A percentile compares a stretch with the other conserved stretches of the same genome.
These are phyloP conservation scores for Pichia sp. DNA, from an alignment of 1,139 yeast genomes.

Conservation along the genomic window DNA sequence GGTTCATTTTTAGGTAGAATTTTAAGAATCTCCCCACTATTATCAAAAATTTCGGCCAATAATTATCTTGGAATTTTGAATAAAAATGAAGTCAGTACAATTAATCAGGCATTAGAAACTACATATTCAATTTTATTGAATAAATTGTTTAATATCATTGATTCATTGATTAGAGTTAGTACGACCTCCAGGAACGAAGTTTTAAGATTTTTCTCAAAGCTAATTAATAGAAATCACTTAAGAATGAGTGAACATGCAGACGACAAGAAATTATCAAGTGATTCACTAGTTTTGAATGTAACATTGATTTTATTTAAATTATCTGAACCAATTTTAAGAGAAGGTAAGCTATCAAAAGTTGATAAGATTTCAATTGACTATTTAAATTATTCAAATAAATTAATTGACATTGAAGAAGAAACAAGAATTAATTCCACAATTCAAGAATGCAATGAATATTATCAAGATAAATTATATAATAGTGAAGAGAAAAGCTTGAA, in stretches of 20 bases:
- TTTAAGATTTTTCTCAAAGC: conserved; percentile 60
- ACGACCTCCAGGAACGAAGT: conserved; percentile 55
- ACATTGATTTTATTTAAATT: conserved; percentile 61
- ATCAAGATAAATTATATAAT: conserved; percentile 22
- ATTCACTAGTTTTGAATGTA: conserved; percentile 78
- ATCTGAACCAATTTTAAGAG: conserved; percentile 78
- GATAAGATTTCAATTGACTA: conserved; percentile 72
- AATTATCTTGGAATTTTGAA: conserved; percentile 39
- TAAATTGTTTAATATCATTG: conserved; percentile 60
- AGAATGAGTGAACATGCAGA: conserved; percentile 85
- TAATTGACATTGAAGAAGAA: conserved; percentile 69
- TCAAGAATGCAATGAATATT: conserved; percentile 59
- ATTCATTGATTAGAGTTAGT: conserved; percentile 75
- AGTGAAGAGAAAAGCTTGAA: conserved; percentile 38
- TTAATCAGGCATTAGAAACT: conserved; percentile 51
- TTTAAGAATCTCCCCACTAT: conserved; percentile 67
- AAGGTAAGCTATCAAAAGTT: conserved; percentile 43
- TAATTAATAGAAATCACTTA: conserved; percentile 75
- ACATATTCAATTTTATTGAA: conserved; percentile 54
- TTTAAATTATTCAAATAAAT: conserved; percentile 39
- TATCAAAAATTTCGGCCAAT: conserved; percentile 42
- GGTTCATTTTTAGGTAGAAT: conserved; percentile 72
- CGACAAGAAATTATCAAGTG: conserved; percentile 58
- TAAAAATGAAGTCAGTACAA: conserved; percentile 38
- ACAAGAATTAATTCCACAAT: conserved; percentile 75